Evolutionary conservation across 1,284 basidiomycete species (phyloP), one percentile per base, ranked within the genome.

Genomic region (Amylostereum areolatum): DNA sequence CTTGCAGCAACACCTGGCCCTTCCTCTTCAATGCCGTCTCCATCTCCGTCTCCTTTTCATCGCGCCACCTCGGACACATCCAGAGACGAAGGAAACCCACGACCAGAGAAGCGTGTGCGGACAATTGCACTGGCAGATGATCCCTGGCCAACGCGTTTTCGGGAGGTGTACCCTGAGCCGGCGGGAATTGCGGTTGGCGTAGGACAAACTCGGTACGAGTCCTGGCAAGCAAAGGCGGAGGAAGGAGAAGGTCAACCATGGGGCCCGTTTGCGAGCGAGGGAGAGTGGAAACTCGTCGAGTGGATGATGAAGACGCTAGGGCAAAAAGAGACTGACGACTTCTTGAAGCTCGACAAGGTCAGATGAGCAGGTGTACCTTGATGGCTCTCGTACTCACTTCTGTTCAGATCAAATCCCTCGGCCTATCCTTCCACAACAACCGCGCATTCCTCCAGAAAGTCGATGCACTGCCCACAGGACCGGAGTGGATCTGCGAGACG

Each of bases 201-300:
- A 6, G 32, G 34, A 2, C 18, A 39, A 34, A 44, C 41, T 34
- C n/a, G 5, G 29, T 45, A 44, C 27, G 40, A 52, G 33, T 24
- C n/a, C 12, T n/a, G 28, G 9, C 37, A 28, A 29, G 27, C 28
- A 25, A n/a, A 10, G 34, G 10, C 29, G 29, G 27, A 27, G 8
- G 42, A 7, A 9, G 18, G 35, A 6, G 50, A 25, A 10, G 41
- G 39, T 6, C 24, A 40, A 9, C 3, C 2, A 8, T 53, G 49
- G 52, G 48, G 47, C 11, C 50, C 47, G n/a, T 57, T 55, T 39
- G 30, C 29, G 8, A 35, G 45, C 35, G 40, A 55, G 42, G 51
- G 47, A 2, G 60, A 63, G 45, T 62, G 60, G 60, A 53, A 60
- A 43, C 35, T 63, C 24, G 58, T 55, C 6, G 18, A 48, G 30